Evolutionary conservation across 1,139 yeast genomes (phyloP).

Genomic region (Scheffersomyces cryptocercus): DNA sequence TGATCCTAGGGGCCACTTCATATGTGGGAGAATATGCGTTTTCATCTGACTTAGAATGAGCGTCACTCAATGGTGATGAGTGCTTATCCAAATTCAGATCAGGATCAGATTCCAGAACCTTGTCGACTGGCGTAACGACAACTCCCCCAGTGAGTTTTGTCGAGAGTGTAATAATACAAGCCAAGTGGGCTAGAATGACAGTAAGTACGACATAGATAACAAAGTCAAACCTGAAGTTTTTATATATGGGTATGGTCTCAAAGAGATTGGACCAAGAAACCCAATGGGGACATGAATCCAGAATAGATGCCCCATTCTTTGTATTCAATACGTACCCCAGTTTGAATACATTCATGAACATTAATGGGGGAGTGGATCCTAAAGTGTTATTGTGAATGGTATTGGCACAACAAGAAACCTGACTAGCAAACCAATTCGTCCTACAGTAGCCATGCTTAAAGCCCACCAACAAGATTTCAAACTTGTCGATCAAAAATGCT

Average conservation of each 20-base stretch:
- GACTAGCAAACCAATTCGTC: conserved; percentile 47
- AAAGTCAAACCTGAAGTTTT: conserved; percentile 27
- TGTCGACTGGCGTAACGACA: not conserved
- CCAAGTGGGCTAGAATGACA: conserved; percentile 43
- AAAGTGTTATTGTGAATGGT: not conserved
- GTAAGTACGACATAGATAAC: conserved; percentile 43
- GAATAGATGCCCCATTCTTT: not conserved
- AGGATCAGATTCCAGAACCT: conserved; percentile 2
- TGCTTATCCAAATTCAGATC: not conserved
- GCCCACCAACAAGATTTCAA: conserved; percentile 54
- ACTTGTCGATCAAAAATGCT: conserved; percentile 53
- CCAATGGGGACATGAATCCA: conserved; percentile 42
- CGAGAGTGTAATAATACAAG: conserved; percentile 50
- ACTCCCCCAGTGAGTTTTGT: conserved; percentile 42
- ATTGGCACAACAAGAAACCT: conserved; percentile 43
- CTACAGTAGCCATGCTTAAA: conserved; percentile 57
- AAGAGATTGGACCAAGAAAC: conserved; percentile 45
- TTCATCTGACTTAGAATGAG: conserved; percentile 6
- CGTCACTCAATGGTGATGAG: not conserved
- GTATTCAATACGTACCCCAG: conserved; percentile 20
- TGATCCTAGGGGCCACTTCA: conserved; percentile 19
- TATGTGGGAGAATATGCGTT: not conserved
- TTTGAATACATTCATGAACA: conserved; percentile 19
- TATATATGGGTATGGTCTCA: conserved; percentile 17
- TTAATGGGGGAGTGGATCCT: not conserved